Conservation (phyloP, 306 rosid species). For the Parietaria judaica region DNA sequence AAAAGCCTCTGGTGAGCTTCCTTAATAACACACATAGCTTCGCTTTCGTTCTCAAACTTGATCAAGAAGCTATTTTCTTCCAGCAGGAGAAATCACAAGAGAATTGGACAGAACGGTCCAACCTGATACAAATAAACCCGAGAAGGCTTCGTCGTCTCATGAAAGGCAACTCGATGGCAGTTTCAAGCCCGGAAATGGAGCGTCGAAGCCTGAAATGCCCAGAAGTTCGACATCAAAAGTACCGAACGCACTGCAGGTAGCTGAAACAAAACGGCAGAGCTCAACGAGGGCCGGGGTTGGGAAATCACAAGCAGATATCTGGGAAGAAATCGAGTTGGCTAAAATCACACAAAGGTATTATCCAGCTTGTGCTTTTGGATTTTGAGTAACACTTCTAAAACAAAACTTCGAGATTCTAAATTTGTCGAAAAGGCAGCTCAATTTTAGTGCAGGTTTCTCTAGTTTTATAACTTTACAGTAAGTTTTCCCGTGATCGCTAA, state of each 20-base stretch:
- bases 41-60: not conserved
- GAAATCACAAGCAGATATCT: constrained; percentile 39
- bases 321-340: constrained; percentile 58
- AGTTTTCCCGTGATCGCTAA: no score
- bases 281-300: constrained; percentile 14
- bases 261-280: constrained; percentile 17
- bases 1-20: constrained; percentile 42
- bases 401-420: not conserved
- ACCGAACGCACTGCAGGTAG: constrained; percentile 16
- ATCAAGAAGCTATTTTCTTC: constrained; percentile 6
- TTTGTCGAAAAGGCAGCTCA: no score
- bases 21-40: not conserved
- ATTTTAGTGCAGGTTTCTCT: not conserved
- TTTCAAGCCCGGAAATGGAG: constrained; percentile 25
- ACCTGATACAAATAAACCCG: constrained; percentile 22
- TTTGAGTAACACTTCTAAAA: not conserved
- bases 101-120: constrained; percentile 26
- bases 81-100: constrained; percentile 37
- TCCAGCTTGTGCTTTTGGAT: not conserved
- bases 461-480: not conserved
- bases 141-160: constrained; percentile 25
- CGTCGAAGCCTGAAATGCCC: not conserved
- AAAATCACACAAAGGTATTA: constrained; percentile 48
- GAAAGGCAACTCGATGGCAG: constrained; percentile 12
- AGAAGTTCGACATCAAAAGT: constrained; percentile 22